Percentiles rank a stretch among this genome's conserved stretches.
phyloP scores from a whole-genome alignment of 768 basidiomycete species.

The Boletellus sp. region DNA sequence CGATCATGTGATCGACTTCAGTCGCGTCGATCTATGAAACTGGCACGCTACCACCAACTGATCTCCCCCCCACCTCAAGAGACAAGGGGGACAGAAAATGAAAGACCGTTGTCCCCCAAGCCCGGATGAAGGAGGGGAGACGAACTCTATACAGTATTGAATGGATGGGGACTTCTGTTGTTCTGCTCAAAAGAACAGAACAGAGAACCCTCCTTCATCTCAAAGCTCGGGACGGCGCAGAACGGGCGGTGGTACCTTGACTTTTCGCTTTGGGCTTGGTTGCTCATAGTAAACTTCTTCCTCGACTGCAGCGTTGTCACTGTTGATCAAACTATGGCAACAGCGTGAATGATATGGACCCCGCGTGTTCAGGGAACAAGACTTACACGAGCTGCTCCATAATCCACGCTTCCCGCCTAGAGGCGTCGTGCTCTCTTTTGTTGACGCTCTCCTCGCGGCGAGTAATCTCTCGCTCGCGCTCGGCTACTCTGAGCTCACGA shows the following conservation, averaged over 20 bases:
- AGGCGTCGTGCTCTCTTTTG: slow-evolving; percentile 81
- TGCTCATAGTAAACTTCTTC: slow-evolving; percentile 82
- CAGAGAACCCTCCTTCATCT: slow-evolving; percentile 79
- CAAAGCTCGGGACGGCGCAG: slow-evolving; percentile 89
- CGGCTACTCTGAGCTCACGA: slow-evolving; percentile 80
- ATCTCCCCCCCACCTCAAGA: slow-evolving; percentile 35
- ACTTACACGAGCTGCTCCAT: slow-evolving; percentile 90
- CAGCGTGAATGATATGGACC: slow-evolving; percentile 3
- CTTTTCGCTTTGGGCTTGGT: slow-evolving; percentile 63
- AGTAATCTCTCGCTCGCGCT: slow-evolving; percentile 82
- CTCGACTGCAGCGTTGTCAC: slow-evolving; percentile 63
- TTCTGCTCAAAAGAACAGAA: slow-evolving; percentile 35
- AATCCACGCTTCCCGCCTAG: slow-evolving; percentile 85
- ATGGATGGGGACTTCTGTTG: slow-evolving; percentile 21
- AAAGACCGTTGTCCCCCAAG: slow-evolving; percentile 83
- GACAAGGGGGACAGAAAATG: slow-evolving; percentile 71
- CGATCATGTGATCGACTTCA: slow-evolving; percentile 24
- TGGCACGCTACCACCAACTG: slow-evolving; percentile 31
- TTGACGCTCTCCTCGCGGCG: slow-evolving; percentile 83
- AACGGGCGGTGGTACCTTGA: slow-evolving; percentile 84
- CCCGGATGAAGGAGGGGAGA: slow-evolving; percentile 86
- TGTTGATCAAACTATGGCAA: slow-evolving; percentile 58
- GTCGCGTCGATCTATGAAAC: slow-evolving; percentile 29
- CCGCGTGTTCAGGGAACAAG: background rate
- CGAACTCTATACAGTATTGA: slow-evolving; percentile 64